Base-by-base conservation (phyloP, 148 eudicot species). In the Arctostaphylos glauca region DNA sequence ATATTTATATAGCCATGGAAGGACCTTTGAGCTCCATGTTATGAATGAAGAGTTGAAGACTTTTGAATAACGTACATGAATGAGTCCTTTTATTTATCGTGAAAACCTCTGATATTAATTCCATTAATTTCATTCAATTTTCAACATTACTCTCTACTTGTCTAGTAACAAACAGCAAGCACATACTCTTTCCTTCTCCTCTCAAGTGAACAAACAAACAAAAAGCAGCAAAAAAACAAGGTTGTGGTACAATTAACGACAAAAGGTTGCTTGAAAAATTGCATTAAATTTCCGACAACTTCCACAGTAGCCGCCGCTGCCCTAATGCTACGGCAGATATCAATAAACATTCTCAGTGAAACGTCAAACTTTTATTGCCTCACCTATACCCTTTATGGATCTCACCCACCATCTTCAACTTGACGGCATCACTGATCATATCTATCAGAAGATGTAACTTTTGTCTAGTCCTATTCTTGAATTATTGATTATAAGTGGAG, bases 351-450 rank as follows among this genome's bases (percentile, higher is more conserved):
- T 66, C 71, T 23, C 12, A 21, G 31, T 66, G 16, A 66, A 66
- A 66, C 31, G 71, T 16, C 31, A 31, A 9, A 12, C 71, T 66
- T 9, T 66, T 13, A 66, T 66, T 31, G 71, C 71, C 18, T 31
- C 7, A 31, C 71, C 71, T 66, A 66, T 66, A 66, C 71, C 71
- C 44, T 66, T 23, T 64, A 64, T 23, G 44, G 7, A 8, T 66
- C 71, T 66, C 71, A 31, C 71, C 70, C 71, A 66, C 44, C 71
- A 23, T 64, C 70, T 64, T 66, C 71, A 31, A 12, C 71, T 5
- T 66, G 44, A 52, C 12, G 71, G 71, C 44, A 31, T 25, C 44
- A 66, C 25, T 60, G n/a, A n/a, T n/a, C 38, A 1, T 59, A 3
- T 59, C 6, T n/a, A 59, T 1, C 66, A 31, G 38, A 31, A 31